Evolutionary conservation across 75 land plant genomes (phyloP), one percentile per base, ranked within the genome.

Genomic region (Sequoia sempervirens): DNA sequence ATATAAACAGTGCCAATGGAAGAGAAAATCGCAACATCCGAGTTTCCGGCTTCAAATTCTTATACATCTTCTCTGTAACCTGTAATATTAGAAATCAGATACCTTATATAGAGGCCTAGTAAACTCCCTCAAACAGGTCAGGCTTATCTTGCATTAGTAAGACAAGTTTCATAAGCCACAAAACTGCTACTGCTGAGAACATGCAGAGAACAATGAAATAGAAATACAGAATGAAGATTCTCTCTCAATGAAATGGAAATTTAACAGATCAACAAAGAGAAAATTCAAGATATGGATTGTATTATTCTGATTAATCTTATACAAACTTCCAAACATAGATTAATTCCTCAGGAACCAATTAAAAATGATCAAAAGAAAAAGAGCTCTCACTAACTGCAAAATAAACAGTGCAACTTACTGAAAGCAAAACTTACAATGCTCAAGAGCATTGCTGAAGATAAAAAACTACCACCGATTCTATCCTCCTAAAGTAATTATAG

Each of bases 1-100:
- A 96, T 36, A 93, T 90, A 75, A 94, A 84, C 88, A 96, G 80
- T 28, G 92, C 88, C 81, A 88, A 88, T 36, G 96, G 96, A 41
- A 87, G 23, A 7, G 83, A 88, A 83, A 94, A 91, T 15, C 96
- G 50, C 53, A 92, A 58, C 13, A 69, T 34, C 80, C 8, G 73
- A 70, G 92, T 91, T 14, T 38, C 23, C 6, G 17, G 40, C 76
- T 90, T 90, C 89, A 93, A 85, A 47, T 58, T 89, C 83, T 82
- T 86, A 84, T 90, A 96, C 1, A 87, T 50, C 58, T 76, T 93
- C 92, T 96, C 92, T 46, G 94, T 52, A 52, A 96, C 54, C 96
- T 94, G 84, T 46, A 88, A 76, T 37, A n/a, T 80, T 12, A 87
- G 14, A 58, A 26, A 52, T 70, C 34, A 45, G 46, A 75, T 53